Evolutionary conservation across 2,329 filamentous ascomycete species (phyloP).

Genomic region (Claviceps citrina): DNA sequence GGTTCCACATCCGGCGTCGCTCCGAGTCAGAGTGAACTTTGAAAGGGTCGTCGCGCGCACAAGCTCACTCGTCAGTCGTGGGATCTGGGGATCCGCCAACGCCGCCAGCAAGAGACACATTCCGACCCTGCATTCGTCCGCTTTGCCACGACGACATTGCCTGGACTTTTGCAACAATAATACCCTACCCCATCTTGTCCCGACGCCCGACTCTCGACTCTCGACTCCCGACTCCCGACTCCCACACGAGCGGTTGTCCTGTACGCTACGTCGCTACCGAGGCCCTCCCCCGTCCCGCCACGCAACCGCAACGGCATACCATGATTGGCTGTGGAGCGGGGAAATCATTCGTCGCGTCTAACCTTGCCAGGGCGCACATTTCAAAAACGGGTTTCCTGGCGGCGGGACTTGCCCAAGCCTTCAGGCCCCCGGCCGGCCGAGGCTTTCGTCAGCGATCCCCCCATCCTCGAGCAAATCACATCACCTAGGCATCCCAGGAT

Average conservation of each 20-base stretch:
- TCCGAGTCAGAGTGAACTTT: too few relatives aligned
- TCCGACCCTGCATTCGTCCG: neutral
- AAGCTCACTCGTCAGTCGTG: too few relatives aligned
- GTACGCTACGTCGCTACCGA: neutral
- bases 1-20: too few relatives aligned
- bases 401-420: neutral
- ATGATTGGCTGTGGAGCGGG: constrained; percentile 5
- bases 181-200: too few relatives aligned
- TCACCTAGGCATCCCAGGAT: neutral
- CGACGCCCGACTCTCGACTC: too few relatives aligned
- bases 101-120: neutral
- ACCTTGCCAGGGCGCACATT: constrained; percentile 1
- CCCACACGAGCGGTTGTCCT: neutral
- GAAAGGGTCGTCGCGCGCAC: too few relatives aligned
- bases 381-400: constrained; percentile 1
- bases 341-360: neutral
- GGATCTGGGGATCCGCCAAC: neutral
- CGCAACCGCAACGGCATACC: constrained; percentile 1
- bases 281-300: neutral
- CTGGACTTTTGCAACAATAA: too few relatives aligned
- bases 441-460: too few relatives aligned
- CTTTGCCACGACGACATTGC: too few relatives aligned
- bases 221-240: too few relatives aligned
- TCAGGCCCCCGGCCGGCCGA: too few relatives aligned
- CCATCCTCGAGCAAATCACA: too few relatives aligned